Base-by-base conservation (phyloP, 495 filamentous ascomycete species). In the Achaetomiella virescens region DNA sequence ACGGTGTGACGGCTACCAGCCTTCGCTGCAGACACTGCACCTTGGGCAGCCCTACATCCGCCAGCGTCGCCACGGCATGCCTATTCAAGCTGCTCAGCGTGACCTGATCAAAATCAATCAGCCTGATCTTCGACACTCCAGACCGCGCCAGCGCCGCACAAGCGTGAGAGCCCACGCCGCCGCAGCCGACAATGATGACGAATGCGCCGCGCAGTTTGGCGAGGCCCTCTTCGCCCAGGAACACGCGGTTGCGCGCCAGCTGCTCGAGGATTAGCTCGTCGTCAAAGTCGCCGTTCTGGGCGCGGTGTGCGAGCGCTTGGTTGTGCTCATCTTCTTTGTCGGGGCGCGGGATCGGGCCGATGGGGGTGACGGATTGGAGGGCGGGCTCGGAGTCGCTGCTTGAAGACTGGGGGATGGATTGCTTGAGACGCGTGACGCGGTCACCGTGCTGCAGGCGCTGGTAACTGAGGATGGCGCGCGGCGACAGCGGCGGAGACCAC, bases 61-160 rank as follows among this genome's bases (percentile, higher is more conserved):
- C 88, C 11, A 97, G 78, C 15, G 91, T 96, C 14, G 93, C 93
- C 0, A 99, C 84, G 3, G 93, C 91, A 68, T 99, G 93, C 44
- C 93, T 80, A 70, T 99, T 99, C 41, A 99, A 74, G 2, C 88
- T 92, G 46, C 88, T 93, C 3, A 99, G 78, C 0, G 90, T 91
- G 24, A 97, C 95, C 77, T 99, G 93, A 72, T 99, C 93, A 66
- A 99, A 99, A 68, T 99, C 93, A 60, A 99, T 86, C 24, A 99
- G 81, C 2, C 95, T 87, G 49, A 99, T 81, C 51, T 83, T 84
- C 29, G 85, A 81, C 18, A 95, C 90, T 20, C 93, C 95, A 0
- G 91, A 96, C 22, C 93, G 87, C 7, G 91, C 83, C 15, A 99
- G 81, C 18, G 95, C 87, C 3, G 90, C 84, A 11, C 86, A 82